These are phyloP conservation scores for Plenodomus biglobosus DNA, from an alignment of 2,329 filamentous ascomycete genomes.

Conservation along the genomic window DNA sequence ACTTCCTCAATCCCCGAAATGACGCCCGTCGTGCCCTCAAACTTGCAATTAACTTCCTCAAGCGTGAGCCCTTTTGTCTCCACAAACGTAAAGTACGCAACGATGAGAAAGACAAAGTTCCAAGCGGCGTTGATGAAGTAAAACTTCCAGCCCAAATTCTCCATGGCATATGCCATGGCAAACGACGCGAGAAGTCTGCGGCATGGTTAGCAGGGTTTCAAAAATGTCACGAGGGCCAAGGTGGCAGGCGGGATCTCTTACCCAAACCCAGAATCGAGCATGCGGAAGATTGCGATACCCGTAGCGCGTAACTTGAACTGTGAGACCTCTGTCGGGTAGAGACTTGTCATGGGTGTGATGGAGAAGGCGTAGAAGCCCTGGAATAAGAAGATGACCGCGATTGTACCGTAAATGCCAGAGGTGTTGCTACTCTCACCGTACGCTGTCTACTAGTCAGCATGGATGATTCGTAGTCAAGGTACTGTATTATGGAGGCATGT, in stretches of 20 bases:
- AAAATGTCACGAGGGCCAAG: not conserved
- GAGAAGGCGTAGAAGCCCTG: slow-evolving; percentile 39
- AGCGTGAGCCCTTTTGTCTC: slow-evolving; percentile 21
- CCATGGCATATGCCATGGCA: not conserved
- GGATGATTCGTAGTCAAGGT: no score
- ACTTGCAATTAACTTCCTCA: slow-evolving; percentile 19
- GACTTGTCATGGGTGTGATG: slow-evolving; percentile 35
- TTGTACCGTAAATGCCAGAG: slow-evolving; percentile 44
- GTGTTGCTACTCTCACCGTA: slow-evolving; percentile 44
- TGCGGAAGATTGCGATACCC: slow-evolving; percentile 2
- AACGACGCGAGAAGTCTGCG: slow-evolving; percentile 1
- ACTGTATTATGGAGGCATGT: no score
- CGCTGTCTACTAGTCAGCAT: no score
- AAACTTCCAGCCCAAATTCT: slow-evolving; percentile 5
- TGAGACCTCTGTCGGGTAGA: slow-evolving; percentile 42
- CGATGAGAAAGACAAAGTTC: slow-evolving; percentile 11
- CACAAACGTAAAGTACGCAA: slow-evolving; percentile 15
- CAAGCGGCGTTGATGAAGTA: slow-evolving; percentile 15
- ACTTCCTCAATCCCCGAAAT: not conserved
- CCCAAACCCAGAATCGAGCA: slow-evolving; percentile 2
- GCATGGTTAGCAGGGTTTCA: not conserved
- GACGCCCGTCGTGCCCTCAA: slow-evolving; percentile 5
- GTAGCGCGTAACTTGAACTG: slow-evolving; percentile 19
- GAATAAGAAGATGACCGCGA: slow-evolving; percentile 25
- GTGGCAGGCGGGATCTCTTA: not conserved